phyloP scores from a whole-genome alignment of 2,329 filamentous ascomycete species.

The Biscogniauxia sp. region DNA sequence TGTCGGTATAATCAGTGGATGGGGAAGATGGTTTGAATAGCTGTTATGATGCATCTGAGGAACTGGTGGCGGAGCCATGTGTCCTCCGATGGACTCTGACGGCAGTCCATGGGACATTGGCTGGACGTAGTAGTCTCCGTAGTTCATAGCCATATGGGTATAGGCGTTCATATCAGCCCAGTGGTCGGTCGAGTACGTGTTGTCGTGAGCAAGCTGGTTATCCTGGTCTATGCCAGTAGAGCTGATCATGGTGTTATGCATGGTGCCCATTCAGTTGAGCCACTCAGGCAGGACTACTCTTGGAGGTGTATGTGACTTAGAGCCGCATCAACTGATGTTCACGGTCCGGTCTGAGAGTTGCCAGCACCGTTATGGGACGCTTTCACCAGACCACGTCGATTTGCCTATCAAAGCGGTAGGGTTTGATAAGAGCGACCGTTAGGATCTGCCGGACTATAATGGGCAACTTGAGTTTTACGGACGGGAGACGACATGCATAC shows the following conservation, averaged over 20 bases:
- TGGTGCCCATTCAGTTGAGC: constrained; percentile 28
- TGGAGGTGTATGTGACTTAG: constrained; percentile 20
- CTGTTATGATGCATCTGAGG: constrained; percentile 53
- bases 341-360: constrained; percentile 21
- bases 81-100: constrained; percentile 46
- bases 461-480: constrained; percentile 40
- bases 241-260: constrained; percentile 48
- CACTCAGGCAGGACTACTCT: constrained; percentile 18
- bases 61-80: constrained; percentile 59
- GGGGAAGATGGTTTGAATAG: constrained; percentile 53
- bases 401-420: constrained; percentile 20
- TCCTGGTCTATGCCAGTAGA: constrained; percentile 47
- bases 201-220: constrained; percentile 43
- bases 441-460: constrained; percentile 33
- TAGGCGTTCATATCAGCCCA: constrained; percentile 62
- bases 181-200: constrained; percentile 43
- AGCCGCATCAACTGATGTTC: constrained; percentile 24
- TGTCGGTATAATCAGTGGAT: constrained; percentile 67
- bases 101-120: constrained; percentile 47
- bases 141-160: constrained; percentile 69
- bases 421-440: constrained; percentile 29
- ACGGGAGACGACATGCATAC: constrained; percentile 49
- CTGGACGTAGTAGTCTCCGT: constrained; percentile 61
- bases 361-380: constrained; percentile 21
- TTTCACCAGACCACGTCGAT: constrained; percentile 20